Evolutionary conservation across 129 eudicot species (phyloP), one percentile per base, ranked within the genome.

Genomic region (Artemisia annua): DNA sequence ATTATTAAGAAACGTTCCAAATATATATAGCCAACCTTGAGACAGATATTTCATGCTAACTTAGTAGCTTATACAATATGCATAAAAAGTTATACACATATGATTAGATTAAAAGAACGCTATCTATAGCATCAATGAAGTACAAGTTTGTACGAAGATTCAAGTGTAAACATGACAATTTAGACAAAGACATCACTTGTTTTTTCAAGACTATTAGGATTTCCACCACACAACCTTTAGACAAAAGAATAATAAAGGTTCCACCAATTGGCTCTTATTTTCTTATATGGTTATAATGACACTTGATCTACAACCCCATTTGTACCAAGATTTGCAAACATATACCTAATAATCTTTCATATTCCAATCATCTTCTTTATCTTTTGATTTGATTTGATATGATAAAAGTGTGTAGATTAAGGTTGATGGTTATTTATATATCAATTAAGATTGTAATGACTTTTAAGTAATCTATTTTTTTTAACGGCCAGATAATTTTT

Each of bases 331-430:
- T 58, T 59, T 74, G 44, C 70, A 60, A 69, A 63, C 83, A 73
- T 48, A 51, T 73, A 73, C 83, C 83, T 79, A 79, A 73, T 59
- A 28, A 66, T 51, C 63, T 74, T 60, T 68, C 79, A 79, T 32
- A 22, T 67, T 71, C 50, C 56, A 78, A 60, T 77, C 65, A 61
- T 73, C 54, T 50, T 18, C 44, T 35, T 58, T 20, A 54, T 55
- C 50, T 52, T 58, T 63, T 7, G 14, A 20, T 65, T 66, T 48
- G 71, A 76, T 55, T 51, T 59, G 78, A 54, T 60, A 12, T 30
- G 67, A 57, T 46, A 15, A 43, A n/a, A 67, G 69, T 35, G 19
- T 24, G 52, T 67, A 46, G 60, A 6, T 28, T 15, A 77, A 61
- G 75, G 56, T 32, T 77, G 70, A 35, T 60, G 70, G 19, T 69